Evolutionary conservation across 768 basidiomycete genomes (phyloP).

Genomic region (Trametes maxima): DNA sequence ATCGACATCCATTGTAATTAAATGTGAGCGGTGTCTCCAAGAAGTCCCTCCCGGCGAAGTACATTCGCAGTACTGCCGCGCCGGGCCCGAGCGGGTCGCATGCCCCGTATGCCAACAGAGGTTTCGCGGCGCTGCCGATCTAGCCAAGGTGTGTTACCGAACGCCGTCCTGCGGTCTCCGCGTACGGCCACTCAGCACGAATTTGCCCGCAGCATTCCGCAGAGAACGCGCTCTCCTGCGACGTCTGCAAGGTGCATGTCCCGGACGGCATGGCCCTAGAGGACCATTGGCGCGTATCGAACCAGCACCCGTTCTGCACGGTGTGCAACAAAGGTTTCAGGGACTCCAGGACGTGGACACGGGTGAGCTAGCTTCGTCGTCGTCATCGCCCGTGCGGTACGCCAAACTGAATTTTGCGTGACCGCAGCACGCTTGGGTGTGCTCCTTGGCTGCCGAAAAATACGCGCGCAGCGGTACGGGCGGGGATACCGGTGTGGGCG

Average conservation of each 20-base stretch:
- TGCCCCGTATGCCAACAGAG: not conserved
- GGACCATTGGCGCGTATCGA: conserved; percentile 12
- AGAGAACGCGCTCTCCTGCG: conserved; percentile 1
- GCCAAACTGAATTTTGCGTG: not conserved
- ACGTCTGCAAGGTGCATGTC: conserved; percentile 2
- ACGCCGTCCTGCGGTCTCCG: too few species aligned
- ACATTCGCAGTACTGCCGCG: not conserved
- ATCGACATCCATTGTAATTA: not conserved
- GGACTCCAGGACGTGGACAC: not conserved
- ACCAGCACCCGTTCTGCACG: conserved; percentile 4
- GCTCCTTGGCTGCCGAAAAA: not conserved
- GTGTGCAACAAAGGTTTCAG: conserved; percentile 5
- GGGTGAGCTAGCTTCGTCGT: not conserved
- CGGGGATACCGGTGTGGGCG: too few species aligned
- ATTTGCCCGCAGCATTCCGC: not conserved
- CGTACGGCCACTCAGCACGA: too few species aligned
- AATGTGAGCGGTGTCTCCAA: not conserved
- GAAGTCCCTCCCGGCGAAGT: not conserved
- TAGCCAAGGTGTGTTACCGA: not conserved
- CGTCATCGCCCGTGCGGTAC: not conserved
- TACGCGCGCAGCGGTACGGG: too few species aligned
- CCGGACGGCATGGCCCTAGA: not conserved
- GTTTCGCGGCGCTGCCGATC: not conserved
- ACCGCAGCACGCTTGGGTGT: not conserved
- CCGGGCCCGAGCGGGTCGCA: not conserved